Percentiles rank a stretch among this genome's conserved stretches.
These are phyloP conservation scores for Colletotrichum musicola DNA, from an alignment of 2,329 filamentous ascomycete species.

Conservation along the genomic window DNA sequence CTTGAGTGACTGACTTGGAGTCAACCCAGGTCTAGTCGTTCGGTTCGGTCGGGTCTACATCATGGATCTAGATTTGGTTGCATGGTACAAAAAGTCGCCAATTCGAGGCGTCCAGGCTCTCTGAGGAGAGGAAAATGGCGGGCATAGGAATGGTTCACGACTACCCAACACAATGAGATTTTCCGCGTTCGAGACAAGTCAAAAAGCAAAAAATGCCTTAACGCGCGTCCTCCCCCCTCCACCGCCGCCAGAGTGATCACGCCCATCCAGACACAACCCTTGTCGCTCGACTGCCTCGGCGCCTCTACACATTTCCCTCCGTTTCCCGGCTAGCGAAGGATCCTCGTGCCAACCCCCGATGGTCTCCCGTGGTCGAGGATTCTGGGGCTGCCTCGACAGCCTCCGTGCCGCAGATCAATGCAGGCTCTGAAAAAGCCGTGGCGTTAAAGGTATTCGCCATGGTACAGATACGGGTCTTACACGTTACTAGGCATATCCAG, in stretches of 20 bases:
- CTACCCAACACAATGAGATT: conserved; percentile 42
- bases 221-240: background rate
- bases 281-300: conserved; percentile 8
- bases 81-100: conserved; percentile 44
- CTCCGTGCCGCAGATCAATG: conserved; percentile 70
- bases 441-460: conserved; percentile 65
- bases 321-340: conserved; percentile 66
- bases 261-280: conserved; percentile 12
- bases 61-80: conserved; percentile 42
- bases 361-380: conserved; percentile 61
- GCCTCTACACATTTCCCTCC: background rate
- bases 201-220: conserved; percentile 24
- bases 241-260: too few relatives aligned
- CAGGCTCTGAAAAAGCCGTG: conserved; percentile 73
- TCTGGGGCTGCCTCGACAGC: conserved; percentile 70
- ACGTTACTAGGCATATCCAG: conserved; percentile 47
- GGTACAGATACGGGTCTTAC: conserved; percentile 77
- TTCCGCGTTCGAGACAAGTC: conserved; percentile 55
- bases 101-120: conserved; percentile 61
- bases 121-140: conserved; percentile 40
- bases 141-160: conserved; percentile 40
- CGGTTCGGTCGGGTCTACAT: conserved; percentile 41
- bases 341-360: conserved; percentile 60
- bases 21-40: conserved; percentile 36
- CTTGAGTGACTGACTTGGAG: conserved; percentile 14